These are phyloP conservation scores for Amanita brunnescens DNA, from an alignment of 768 basidiomycete species.

Conservation along the genomic window DNA sequence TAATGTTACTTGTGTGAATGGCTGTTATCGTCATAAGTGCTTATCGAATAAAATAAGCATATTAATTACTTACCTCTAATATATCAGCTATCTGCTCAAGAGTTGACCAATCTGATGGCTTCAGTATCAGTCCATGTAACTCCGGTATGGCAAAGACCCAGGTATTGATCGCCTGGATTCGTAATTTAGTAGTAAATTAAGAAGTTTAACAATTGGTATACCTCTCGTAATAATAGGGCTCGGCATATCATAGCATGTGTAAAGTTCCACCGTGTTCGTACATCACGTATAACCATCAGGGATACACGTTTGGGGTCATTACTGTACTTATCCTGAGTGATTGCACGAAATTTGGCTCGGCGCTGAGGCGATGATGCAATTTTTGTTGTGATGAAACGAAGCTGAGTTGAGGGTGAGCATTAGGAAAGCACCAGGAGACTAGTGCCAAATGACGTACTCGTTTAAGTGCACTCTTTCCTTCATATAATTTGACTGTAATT, in stretches of 20 bases:
- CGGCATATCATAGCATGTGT: conserved; percentile 26
- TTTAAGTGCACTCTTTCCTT: too few relatives aligned
- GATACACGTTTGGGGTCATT: conserved; percentile 1
- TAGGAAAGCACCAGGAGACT: too few relatives aligned
- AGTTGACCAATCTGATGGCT: conserved; percentile 14
- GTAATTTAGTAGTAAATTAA: too few relatives aligned
- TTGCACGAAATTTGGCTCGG: conserved; percentile 15
- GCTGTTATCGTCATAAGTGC: too few relatives aligned
- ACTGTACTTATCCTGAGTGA: conserved; percentile 10
- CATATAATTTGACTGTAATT: too few relatives aligned
- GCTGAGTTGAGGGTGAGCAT: too few relatives aligned
- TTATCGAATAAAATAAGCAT: too few relatives aligned
- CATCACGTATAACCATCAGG: conserved; percentile 24
- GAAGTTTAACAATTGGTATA: conserved; percentile 7
- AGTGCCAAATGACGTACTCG: neutral
- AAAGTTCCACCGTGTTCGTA: conserved; percentile 26
- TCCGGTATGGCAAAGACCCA: conserved; percentile 19
- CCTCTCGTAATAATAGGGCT: conserved; percentile 17
- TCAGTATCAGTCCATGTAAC: conserved; percentile 12
- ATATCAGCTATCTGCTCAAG: conserved; percentile 12
- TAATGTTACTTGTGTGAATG: conserved; percentile 22
- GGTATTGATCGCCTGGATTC: conserved; percentile 24
- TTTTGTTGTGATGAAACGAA: conserved; percentile 21
- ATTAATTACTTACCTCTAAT: conserved; percentile 17
- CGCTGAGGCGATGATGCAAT: conserved; percentile 24